These are phyloP conservation scores for Blastomyces emzantsi DNA, from an alignment of 2,329 filamentous ascomycete species.

Conservation along the genomic window DNA sequence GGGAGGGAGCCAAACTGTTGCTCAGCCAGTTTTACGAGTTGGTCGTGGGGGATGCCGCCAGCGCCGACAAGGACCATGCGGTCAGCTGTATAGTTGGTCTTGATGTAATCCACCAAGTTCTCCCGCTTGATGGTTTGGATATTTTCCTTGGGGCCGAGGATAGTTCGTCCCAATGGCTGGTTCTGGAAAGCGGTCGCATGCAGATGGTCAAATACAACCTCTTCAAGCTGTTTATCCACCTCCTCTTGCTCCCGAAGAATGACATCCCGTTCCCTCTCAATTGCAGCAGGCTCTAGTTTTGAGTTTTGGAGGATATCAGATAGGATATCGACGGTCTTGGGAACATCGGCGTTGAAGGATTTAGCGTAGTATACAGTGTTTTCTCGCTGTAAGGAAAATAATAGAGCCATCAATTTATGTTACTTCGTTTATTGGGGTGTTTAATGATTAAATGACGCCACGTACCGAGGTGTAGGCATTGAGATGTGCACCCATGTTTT, in stretches of 20 bases:
- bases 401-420: neutral
- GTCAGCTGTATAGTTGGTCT: constrained; percentile 98
- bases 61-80: constrained; percentile 98
- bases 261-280: constrained; percentile 96
- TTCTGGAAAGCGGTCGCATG: constrained; percentile 97
- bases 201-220: constrained; percentile 98
- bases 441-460: constrained; percentile 14
- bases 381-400: constrained; percentile 57
- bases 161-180: constrained; percentile 94
- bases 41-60: constrained; percentile 84
- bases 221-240: constrained; percentile 99
- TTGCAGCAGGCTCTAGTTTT: constrained; percentile 85
- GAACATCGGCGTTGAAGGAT: constrained; percentile 95
- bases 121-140: constrained; percentile 90
- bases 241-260: constrained; percentile 98
- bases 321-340: constrained; percentile 93
- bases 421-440: constrained; percentile 20
- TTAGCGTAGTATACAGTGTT: constrained; percentile 99
- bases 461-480: constrained; percentile 99
- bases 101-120: constrained; percentile 93
- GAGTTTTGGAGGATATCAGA: constrained; percentile 99
- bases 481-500: constrained; percentile 99
- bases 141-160: constrained; percentile 95
- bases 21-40: constrained; percentile 93
- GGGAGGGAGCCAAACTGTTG: constrained; percentile 84